These are phyloP conservation scores for Camelina sativa DNA, from an alignment of 345 rosid species.

Conservation along the genomic window DNA sequence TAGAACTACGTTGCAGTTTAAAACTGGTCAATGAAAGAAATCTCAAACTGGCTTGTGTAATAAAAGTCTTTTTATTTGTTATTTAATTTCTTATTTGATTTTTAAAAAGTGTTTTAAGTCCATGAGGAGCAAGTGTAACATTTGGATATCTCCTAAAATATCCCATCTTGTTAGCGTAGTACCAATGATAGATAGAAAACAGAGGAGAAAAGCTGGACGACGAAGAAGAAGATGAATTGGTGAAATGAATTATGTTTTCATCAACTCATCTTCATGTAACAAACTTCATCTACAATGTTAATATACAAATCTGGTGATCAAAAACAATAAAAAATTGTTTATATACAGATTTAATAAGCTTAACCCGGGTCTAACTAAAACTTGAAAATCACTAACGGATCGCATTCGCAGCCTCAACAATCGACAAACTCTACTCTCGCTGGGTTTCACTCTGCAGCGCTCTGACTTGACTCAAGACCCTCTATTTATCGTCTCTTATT, in stretches of 20 bases:
- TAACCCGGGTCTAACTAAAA: no score
- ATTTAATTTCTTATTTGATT: background rate
- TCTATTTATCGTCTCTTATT: no score
- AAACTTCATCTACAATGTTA: no score
- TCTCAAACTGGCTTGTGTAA: conserved; percentile 14
- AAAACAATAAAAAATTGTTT: no score
- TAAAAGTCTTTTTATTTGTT: background rate
- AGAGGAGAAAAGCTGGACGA: background rate
- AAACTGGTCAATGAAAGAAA: conserved; percentile 3
- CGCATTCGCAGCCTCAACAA: no score
- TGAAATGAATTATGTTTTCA: background rate
- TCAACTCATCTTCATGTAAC: no score
- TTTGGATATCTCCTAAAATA: background rate
- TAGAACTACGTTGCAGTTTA: background rate
- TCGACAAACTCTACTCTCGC: no score
- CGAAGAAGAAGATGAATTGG: background rate
- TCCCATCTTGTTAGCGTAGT: background rate
- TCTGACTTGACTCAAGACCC: no score
- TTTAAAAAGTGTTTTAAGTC: background rate
- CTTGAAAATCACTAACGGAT: no score
- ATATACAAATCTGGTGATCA: no score
- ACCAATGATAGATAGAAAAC: background rate
- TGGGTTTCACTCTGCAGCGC: no score
- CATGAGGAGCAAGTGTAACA: conserved; percentile 7
- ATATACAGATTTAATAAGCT: no score